Evolutionary conservation across 2,329 filamentous ascomycete species (phyloP).

Genomic region (Magnaporthiopsis poae): DNA sequence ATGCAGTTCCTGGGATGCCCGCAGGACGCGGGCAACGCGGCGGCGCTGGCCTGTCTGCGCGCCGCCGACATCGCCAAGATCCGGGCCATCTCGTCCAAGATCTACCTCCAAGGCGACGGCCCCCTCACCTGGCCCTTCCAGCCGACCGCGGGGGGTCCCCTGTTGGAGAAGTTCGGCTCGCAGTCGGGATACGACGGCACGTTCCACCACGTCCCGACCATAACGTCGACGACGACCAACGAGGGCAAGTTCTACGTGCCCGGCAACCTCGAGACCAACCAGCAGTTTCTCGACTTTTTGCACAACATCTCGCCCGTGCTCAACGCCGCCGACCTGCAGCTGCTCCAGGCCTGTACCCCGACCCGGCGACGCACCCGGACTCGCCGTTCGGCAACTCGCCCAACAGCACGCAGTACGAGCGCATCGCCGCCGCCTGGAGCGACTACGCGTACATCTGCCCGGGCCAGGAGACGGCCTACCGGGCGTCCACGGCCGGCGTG

Average conservation of each 20-base stretch:
- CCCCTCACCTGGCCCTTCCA: slow-evolving; percentile 41
- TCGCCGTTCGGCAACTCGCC: slow-evolving; percentile 31
- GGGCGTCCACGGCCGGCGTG: neutral
- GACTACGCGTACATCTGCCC: slow-evolving; percentile 38
- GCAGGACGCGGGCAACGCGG: neutral
- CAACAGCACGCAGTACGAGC: slow-evolving; percentile 37
- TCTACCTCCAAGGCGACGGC: slow-evolving; percentile 26
- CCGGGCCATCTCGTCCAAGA: slow-evolving; percentile 6
- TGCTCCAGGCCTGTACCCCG: slow-evolving; percentile 30
- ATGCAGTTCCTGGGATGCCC: slow-evolving; percentile 1
- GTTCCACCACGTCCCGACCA: slow-evolving; percentile 26
- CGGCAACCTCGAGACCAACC: slow-evolving; percentile 23
- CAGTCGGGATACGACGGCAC: slow-evolving; percentile 17
- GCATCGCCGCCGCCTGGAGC: slow-evolving; percentile 43
- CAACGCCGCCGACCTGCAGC: slow-evolving; percentile 24
- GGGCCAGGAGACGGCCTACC: slow-evolving; percentile 1
- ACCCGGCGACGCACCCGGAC: slow-evolving; percentile 21
- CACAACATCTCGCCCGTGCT: slow-evolving; percentile 29
- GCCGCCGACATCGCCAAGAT: neutral
- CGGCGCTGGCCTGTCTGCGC: slow-evolving; percentile 1
- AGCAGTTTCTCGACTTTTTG: slow-evolving; percentile 29
- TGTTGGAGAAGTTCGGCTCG: slow-evolving; percentile 20
- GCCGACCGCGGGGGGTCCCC: slow-evolving; percentile 36
- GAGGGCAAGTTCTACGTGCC: slow-evolving; percentile 35
- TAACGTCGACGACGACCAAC: slow-evolving; percentile 34